These are phyloP conservation scores for Rusavskia elegans DNA, from an alignment of 495 filamentous ascomycete genomes.

Conservation along the genomic window DNA sequence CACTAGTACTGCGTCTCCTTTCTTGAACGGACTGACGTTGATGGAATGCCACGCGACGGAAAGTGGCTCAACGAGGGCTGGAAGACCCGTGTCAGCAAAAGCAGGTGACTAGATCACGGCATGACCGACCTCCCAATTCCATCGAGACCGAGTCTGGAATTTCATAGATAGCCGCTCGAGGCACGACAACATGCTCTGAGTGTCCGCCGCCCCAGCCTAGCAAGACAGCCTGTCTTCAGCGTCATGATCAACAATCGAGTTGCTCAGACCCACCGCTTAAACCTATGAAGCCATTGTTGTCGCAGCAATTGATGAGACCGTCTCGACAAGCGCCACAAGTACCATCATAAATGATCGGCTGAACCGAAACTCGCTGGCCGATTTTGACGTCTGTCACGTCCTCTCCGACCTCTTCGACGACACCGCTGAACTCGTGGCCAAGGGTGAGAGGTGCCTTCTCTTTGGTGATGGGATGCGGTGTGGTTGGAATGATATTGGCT, in stretches of 20 bases:
- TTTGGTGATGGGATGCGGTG: slow-evolving; percentile 37
- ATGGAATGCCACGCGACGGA: slow-evolving; percentile 55
- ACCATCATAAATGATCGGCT: slow-evolving; percentile 44
- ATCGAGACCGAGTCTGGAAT: slow-evolving; percentile 33
- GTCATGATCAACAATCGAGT: neutral
- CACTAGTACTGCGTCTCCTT: slow-evolving; percentile 33
- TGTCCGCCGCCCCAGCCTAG: slow-evolving; percentile 41
- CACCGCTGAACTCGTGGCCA: slow-evolving; percentile 48
- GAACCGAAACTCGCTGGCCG: slow-evolving; percentile 40
- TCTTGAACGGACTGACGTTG: slow-evolving; percentile 32
- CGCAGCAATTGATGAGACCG: slow-evolving; percentile 38
- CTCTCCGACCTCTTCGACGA: slow-evolving; percentile 39
- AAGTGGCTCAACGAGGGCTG: slow-evolving; percentile 44
- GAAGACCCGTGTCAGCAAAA: neutral
- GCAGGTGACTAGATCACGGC: neutral
- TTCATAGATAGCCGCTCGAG: slow-evolving; percentile 22
- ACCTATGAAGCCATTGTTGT: slow-evolving; percentile 43
- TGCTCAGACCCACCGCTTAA: slow-evolving; percentile 26
- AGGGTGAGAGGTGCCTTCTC: slow-evolving; percentile 39
- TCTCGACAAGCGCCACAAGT: slow-evolving; percentile 35
- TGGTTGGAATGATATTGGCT: slow-evolving; percentile 35
- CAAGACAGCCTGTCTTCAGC: neutral
- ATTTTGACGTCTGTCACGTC: slow-evolving; percentile 32
- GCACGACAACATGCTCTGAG: slow-evolving; percentile 38
- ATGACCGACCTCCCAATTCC: slow-evolving; percentile 29